A percentile compares a stretch with the other conserved stretches of the same genome.
Conservation (phyloP, 2,329 filamentous ascomycete genomes). For the Aureobasidium mangrovei region DNA sequence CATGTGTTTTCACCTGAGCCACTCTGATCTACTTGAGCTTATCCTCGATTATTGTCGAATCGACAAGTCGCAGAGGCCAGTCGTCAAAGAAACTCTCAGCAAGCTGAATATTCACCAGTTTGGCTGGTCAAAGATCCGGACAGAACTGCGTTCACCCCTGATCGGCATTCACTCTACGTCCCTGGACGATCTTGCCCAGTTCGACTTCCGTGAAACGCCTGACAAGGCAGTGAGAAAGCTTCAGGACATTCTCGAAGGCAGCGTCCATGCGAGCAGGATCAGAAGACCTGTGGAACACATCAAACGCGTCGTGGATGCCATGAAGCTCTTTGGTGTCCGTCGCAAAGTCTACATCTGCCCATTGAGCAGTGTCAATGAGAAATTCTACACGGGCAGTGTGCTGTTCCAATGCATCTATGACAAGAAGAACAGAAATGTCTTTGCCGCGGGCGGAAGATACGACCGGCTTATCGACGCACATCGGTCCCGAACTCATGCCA, state of each 20-base stretch:
- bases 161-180: conserved; percentile 82
- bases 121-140: conserved; percentile 75
- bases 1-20: conserved; percentile 86
- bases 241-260: conserved; percentile 44
- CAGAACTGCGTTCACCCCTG: conserved; percentile 69
- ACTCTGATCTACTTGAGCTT: conserved; percentile 73
- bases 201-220: conserved; percentile 75
- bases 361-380: conserved; percentile 80
- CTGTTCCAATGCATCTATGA: conserved; percentile 89
- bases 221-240: conserved; percentile 64
- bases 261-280: conserved; percentile 16
- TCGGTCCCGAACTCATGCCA: conserved; percentile 48
- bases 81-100: conserved; percentile 74
- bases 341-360: conserved; percentile 78
- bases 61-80: conserved; percentile 55
- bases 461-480: conserved; percentile 82
- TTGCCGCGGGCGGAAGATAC: conserved; percentile 89
- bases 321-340: conserved; percentile 63
- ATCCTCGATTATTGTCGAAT: conserved; percentile 90
- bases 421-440: conserved; percentile 68
- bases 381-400: conserved; percentile 77
- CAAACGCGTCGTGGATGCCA: conserved; percentile 66
- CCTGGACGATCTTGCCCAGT: conserved; percentile 79
- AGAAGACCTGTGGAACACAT: conserved; percentile 54
- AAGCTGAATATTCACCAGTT: conserved; percentile 74